Evolutionary conservation across 768 basidiomycete genomes (phyloP), one percentile per base, ranked within the genome.

Genomic region (Phlebiopsis gigantea): DNA sequence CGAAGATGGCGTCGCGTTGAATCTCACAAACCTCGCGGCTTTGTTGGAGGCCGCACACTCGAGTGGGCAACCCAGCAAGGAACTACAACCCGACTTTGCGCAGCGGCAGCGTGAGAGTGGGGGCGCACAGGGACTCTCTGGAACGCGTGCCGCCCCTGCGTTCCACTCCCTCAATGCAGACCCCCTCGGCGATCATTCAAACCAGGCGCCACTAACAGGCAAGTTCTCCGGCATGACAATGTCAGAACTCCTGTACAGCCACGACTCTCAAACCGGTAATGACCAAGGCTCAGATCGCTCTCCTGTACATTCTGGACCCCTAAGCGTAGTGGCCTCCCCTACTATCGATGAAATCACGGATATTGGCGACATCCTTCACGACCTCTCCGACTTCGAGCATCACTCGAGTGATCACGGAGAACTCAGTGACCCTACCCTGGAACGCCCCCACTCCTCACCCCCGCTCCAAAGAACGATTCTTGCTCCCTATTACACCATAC

Each of bases 11-110:
- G 55, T 50, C 46, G 51, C 78, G 31, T 71, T 87, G 44, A 81
- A 79, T 63, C 68, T 88, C 42, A 80, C 76, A 60, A 80, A 83
- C 4, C 79, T 92, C 47, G 88, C 85, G n/a, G 88, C 88, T 47
- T 85, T 90, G 61, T 73, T 91, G 28, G 87, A 90, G 60, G 89
- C 87, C 53, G 90, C 85, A 8, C 85, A 88, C 49, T 82, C 82
- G 4, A 83, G 81, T 41, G 78, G 76, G 28, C 78, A 76, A 57
- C 69, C 70, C 17, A 71, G 72, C 14, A 74, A 74, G 57, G 73
- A 73, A 46, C 69, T 79, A 41, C 55, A 64, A 39, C 73, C 78
- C 29, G 72, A 75, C 30, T 75, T 78, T 54, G 72, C 72, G 53
- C 69, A 71, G 34, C 75, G 77, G 53, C 76, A 74, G 53, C 76